Base-by-base conservation (phyloP, 306 rosid genomes). In the Sicyos edulis region DNA sequence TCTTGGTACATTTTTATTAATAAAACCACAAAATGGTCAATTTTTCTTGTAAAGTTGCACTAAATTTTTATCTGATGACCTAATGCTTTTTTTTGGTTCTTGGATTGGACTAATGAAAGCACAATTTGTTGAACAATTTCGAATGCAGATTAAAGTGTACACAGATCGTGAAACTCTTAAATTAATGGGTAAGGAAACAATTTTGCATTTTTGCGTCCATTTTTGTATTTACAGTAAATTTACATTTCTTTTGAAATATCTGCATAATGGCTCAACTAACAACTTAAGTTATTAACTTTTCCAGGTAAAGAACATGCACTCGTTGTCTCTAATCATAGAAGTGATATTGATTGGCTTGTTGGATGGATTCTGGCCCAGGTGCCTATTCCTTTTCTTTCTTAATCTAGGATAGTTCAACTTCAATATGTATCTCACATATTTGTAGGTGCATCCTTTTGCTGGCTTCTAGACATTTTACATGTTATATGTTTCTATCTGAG, bases 341-440 rank as follows among this genome's bases (percentile, higher is more conserved):
- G n/a, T n/a, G n/a, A n/a, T n/a, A n/a, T n/a, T n/a, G n/a, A n/a
- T n/a, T n/a, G n/a, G n/a, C n/a, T n/a, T 73, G 89, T 90, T 83
- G 96, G 96, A 80, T 90, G 96, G 98, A 82, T 88, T 75, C 75
- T 88, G 75, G 92, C 96, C 77, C 88, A 90, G 98, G 98, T 92
- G 82, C 83, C 65, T 71, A 20, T 69, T 74, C 77, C 55, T 59
- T 32, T 51, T 70, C 49, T 50, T 61, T 42, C 49, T 56, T 59
- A 75, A 47, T 75, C 74, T 11, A 22, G 68, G 76, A 63, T 54
- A 55, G 24, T 50, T 60, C 60, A 53, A 70, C 24, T n/a, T 34
- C 32, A 54, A 5, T 61, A 24, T 45, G 8, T 47, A 17, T 21
- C 20, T 29, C 52, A 24, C 62, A 54, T 14, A 29, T 52, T 9